phyloP scores from a whole-genome alignment of 805 yeast species.

The Kurtzmaniella fragi region DNA sequence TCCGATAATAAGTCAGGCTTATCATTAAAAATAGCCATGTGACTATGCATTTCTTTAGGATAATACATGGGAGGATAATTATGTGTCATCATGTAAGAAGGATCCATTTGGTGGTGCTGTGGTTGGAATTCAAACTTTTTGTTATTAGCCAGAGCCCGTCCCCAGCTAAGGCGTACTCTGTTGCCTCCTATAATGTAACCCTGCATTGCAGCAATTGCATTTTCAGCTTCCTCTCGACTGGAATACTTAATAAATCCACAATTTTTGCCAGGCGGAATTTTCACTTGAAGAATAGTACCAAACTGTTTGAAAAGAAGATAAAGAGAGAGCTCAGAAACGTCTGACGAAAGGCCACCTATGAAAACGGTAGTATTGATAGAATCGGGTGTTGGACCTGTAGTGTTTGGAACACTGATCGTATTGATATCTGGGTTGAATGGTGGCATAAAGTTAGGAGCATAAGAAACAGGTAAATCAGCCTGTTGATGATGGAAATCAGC shows the following conservation, averaged over 20 bases:
- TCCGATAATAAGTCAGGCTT: no score
- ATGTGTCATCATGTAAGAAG: no score
- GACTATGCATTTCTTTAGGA: no score
- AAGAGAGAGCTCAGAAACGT: slow-evolving; percentile 58
- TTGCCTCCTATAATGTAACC: slow-evolving; percentile 85
- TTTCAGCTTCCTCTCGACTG: slow-evolving; percentile 76
- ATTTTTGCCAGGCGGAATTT: slow-evolving; percentile 75
- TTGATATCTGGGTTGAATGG: slow-evolving; percentile 1
- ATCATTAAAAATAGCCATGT: no score
- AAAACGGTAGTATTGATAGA: slow-evolving; percentile 72
- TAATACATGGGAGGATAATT: no score
- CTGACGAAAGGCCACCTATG: slow-evolving; percentile 69
- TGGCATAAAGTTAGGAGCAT: no score
- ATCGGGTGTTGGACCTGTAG: slow-evolving; percentile 33
- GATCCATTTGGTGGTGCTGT: slow-evolving; percentile 10
- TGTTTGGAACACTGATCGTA: slow-evolving; percentile 3
- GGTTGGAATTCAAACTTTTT: slow-evolving; percentile 29
- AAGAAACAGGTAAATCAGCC: no score
- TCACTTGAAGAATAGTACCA: slow-evolving; percentile 65
- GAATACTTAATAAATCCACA: slow-evolving; percentile 87
- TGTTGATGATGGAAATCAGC: neutral
- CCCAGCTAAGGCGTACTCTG: slow-evolving; percentile 84
- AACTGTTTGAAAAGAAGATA: slow-evolving; percentile 63
- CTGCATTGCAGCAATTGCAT: slow-evolving; percentile 82
- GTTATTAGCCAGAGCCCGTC: slow-evolving; percentile 44